Base-by-base conservation (phyloP, 2,329 filamentous ascomycete species). In the Whalleya microplaca region DNA sequence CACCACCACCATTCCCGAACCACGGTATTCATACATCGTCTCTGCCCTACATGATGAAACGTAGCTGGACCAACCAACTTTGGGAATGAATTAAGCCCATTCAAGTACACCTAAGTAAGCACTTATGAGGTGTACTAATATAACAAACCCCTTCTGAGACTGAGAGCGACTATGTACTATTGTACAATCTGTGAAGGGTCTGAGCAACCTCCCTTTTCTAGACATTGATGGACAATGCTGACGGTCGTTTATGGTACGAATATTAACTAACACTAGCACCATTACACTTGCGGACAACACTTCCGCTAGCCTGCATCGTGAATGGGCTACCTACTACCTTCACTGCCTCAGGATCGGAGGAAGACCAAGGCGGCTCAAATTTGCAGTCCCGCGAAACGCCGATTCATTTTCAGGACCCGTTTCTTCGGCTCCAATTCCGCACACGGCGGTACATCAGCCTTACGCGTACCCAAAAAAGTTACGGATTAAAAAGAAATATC, bases 201-300 rank as follows among this genome's bases (percentile, higher is more conserved):
- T 4, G 23, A 27, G 23, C 23, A 27, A 27, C 23, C 9, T 27
- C 23, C 23, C 23, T 9, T 27, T 27, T 27, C 23, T 4, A 9
- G 23, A 27, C 23, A 27, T 27, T 27, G 23, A 27, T 27, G 9
- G 23, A 27, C 23, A 27, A 27, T 27, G 23, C 23, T 27, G 23
- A 27, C 23, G 9, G 23, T 9, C 23, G 9, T 27, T 27, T 45
- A n/a, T 29, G 21, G 53, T 18, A 53, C 41, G 12, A 55, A 20
- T 50, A 41, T 49, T 55, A 49, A 29, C 29, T 46, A 44, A 50
- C 12, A 12, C 43, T 37, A 16, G 43, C 49, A 47, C 49, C 50
- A 55, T 48, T 21, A 43, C 51, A 56, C 46, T 52, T 62, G 57
- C 60, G 60, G 60, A 56, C 44, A 55, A 45, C 46, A 51, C 50